Base-by-base conservation (phyloP, 2,329 filamentous ascomycete genomes). In the Pseudogymnoascus sp. region DNA sequence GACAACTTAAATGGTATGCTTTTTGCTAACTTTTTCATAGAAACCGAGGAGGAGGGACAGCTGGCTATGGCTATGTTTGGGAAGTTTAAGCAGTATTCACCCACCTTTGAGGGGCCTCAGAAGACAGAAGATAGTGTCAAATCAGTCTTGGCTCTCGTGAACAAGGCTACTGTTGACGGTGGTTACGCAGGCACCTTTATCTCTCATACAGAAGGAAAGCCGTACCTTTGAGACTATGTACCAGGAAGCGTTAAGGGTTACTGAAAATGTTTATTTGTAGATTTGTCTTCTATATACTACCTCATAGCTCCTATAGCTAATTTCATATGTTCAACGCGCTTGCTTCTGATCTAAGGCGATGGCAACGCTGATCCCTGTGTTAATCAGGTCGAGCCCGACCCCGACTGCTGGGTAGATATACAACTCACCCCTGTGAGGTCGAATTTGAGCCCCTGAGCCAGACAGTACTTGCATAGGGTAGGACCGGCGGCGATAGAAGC, bases 121-220 rank as follows among this genome's bases (percentile, higher is more conserved):
- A 64, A 60, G 33, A 59, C 65, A 26, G 71, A 73, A 2, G 68
- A 69, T 15, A 66, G 66, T 10, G 64, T 71, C 13, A 68, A 62
- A 19, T 33, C 23, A 21, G 60, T 72, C 8, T 19, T 68, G 61
- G 42, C 61, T 8, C 67, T 71, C 23, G 65, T 69, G 23, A 59
- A 71, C 28, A 70, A 68, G 21, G 70, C 67, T 8, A 75, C 71
- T 65, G 59, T 68, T 59, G 65, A 68, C 15, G 57, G 62, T 63
- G 66, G 63, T 42, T 65, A 67, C 63, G 67, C 63, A 36, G 67
- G 67, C 28, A 53, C 47, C n/a, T 67, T 68, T 63, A 57, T 68
- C 53, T 67, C 67, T 40, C 65, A 67, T 47, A 53, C 50, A n/a
- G 65, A 40, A 38, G 35, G 19, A 33, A 65, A 64, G 64, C 65